Percentiles rank a stretch among this genome's conserved stretches.
phyloP scores from a whole-genome alignment of 176 grass and related monocot species.

The Lolium rigidum region DNA sequence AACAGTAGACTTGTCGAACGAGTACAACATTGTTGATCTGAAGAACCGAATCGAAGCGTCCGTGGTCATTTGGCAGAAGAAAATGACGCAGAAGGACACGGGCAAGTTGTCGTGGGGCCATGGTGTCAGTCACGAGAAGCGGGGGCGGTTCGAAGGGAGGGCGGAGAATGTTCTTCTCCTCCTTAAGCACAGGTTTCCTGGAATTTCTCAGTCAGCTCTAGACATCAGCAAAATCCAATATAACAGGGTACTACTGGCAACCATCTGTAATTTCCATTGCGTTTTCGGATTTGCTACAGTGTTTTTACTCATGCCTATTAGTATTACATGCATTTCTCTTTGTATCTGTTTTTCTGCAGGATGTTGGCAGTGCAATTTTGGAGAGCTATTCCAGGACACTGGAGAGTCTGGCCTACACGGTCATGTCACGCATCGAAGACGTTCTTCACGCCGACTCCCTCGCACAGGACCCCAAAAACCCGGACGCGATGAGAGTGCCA shows the following conservation, averaged over 20 bases:
- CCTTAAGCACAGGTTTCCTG: constrained; percentile 73
- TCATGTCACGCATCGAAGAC: constrained; percentile 83
- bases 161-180: constrained; percentile 77
- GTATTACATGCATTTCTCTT: not conserved
- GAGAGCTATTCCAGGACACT: constrained; percentile 85
- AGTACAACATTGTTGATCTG: constrained; percentile 79
- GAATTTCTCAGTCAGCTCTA: constrained; percentile 65
- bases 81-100: constrained; percentile 63
- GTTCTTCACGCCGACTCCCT: constrained; percentile 59
- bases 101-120: constrained; percentile 64
- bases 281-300: constrained; percentile 21
- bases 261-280: not conserved
- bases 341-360: constrained; percentile 32
- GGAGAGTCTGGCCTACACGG: constrained; percentile 78
- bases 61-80: constrained; percentile 79
- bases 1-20: constrained; percentile 56
- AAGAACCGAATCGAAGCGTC: constrained; percentile 85
- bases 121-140: constrained; percentile 65
- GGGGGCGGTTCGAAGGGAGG: constrained; percentile 77
- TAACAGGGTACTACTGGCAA: constrained; percentile 59
- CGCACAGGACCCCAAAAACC: constrained; percentile 35
- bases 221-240: constrained; percentile 86
- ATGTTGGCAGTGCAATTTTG: constrained; percentile 77
- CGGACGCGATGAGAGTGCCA: constrained; percentile 29
- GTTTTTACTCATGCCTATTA: not conserved